Base-by-base conservation (phyloP, 1,139 yeast species). In the Magnusiomyces ingens region DNA sequence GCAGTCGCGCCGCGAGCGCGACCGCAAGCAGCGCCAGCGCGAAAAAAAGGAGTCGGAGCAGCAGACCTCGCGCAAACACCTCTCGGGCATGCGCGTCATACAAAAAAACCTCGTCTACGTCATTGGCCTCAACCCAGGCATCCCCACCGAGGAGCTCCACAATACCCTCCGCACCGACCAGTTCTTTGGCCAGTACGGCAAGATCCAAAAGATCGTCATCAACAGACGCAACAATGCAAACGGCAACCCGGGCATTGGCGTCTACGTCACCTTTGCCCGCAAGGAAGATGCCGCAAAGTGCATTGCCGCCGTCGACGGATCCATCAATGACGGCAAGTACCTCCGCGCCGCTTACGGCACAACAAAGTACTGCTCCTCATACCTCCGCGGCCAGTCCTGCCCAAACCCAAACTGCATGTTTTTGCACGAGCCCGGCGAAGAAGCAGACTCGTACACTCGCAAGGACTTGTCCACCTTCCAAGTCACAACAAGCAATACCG, bases 401-500 rank as follows among this genome's bases (percentile, higher is more conserved):
- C 99, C 96, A 57, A 94, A 94, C 70, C 99, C 99, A 57, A 90
- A 90, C 67, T 94, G 99, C 77, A 94, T 94, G 99, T 94, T 93
- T 66, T 77, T 94, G 64, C 99, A 94, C 68, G 99, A 94, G 70
- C 99, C 99, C 2, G 99, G 99, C 57, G 99, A 94, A 73, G 99
- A 94, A 69, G 98, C 98, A 1, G 99, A 94, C 65, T 85, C 95
- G 6, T 93, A 89, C 70, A 88, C 96, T 37, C 83, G 96, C 70
- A 94, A 91, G 67, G 97, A 91, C 67, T 77, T 90, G 66, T 84
- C 91, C 13, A 86, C 95, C 15, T 86, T 87, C 66, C 90, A 86
- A 64, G 48, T 45, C 8, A 5, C 75, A 71, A 58, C 52, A 82
- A 83, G 60, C 76, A 80, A 59, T 80, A 79, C 67, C 80, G 12